Evolutionary conservation across 2,329 filamentous ascomycete species (phyloP), one percentile per base, ranked within the genome.

Genomic region (Cadophora gregata): DNA sequence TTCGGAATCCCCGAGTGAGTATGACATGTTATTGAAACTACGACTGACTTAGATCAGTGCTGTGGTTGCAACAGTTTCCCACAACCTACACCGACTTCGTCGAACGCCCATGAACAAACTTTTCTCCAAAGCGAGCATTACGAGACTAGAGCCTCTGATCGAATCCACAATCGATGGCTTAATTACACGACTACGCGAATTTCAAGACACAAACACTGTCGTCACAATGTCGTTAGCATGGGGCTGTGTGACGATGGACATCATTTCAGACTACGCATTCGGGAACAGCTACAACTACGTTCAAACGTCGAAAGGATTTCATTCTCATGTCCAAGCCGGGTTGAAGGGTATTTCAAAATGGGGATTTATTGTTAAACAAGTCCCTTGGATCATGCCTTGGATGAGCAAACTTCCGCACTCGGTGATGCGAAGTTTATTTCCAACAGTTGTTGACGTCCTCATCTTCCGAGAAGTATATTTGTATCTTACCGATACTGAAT

Each of bases 101-200:
- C 59, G 67, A 59, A n/a, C 31, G 21, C 56, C 67, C 12, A 50
- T 70, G 24, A 67, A 63, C 27, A 65, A 48, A 19, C 59, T 67
- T 38, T 69, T 71, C 50, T 69, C 68, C 27, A 70, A 67, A 59
- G 53, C 58, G 10, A 62, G 47, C 4, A 66, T 69, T 27, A 36
- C n/a, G 19, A 61, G 48, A 19, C 55, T 69, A 14, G 64, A 67
- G 25, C 59, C 59, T 24, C 38, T 65, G 8, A 66, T 70, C 19
- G 36, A 67, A 14, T 60, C 62, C 3, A 68, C 25, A 4, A 29
- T 55, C n/a, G n/a, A 63, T 16, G 50, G 58, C 27, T 45, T 70
- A 16, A 29, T 21, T 24, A 42, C 7, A 3, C 42, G 55, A 19
- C n/a, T 53, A 7, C 25, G n/a, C 14, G 14, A 16, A 14, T 59